phyloP scores from a whole-genome alignment of 2,329 filamentous ascomycete genomes.

The Nemania diffusa region DNA sequence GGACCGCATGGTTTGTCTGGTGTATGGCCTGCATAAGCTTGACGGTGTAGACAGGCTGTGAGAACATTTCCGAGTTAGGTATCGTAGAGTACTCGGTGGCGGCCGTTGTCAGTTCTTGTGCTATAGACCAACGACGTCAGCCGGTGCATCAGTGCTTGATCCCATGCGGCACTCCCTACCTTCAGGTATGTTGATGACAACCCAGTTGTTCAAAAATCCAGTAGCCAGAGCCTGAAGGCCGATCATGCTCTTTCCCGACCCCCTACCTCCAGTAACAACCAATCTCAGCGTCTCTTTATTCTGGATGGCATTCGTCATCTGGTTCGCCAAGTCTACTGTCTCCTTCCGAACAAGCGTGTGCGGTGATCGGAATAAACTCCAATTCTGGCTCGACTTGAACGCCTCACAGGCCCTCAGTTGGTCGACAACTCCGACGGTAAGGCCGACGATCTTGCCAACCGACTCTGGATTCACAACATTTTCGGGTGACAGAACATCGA shows the following conservation, averaged over 20 bases:
- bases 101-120: constrained; percentile 82
- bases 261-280: constrained; percentile 77
- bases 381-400: constrained; percentile 90
- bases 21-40: constrained; percentile 77
- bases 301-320: constrained; percentile 66
- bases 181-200: constrained; percentile 90
- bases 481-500: constrained; percentile 68
- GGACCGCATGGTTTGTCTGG: constrained; percentile 75
- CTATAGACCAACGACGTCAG: constrained; percentile 50
- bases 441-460: constrained; percentile 73
- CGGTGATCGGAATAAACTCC: constrained; percentile 85
- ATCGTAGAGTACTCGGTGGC: constrained; percentile 83
- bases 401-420: constrained; percentile 84
- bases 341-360: constrained; percentile 82
- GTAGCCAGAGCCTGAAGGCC: constrained; percentile 85
- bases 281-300: constrained; percentile 68
- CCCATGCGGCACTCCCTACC: constrained; percentile 62
- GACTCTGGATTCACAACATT: constrained; percentile 65
- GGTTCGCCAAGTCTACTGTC: constrained; percentile 75
- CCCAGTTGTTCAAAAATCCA: constrained; percentile 84
- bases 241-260: constrained; percentile 87
- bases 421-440: constrained; percentile 78
- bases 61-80: constrained; percentile 71
- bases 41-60: constrained; percentile 81
- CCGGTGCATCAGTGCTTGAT: not conserved